Evolutionary conservation across 2,329 filamentous ascomycete genomes (phyloP), one percentile per base, ranked within the genome.

Genomic region (Eutypa lata): DNA sequence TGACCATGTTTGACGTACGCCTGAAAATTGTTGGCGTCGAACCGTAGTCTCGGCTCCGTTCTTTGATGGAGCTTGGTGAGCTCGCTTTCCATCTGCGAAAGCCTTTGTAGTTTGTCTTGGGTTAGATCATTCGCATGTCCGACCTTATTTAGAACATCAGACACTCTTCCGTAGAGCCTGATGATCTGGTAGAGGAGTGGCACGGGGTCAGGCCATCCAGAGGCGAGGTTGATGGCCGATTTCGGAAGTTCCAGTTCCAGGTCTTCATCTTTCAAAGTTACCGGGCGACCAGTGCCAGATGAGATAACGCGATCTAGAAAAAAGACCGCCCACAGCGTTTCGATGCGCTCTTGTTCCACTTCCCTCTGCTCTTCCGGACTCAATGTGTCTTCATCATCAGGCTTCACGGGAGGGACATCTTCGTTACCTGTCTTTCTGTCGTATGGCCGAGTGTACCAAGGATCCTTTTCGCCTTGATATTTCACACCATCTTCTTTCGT

Each of bases 321-420:
- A 68, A 95, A 95, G 11, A 96, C 88, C 3, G 90, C 87, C 91
- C 91, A 96, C 60, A 96, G 91, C 0, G 91, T 93, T 62, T 96
- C 90, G 43, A 91, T 86, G 16, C 90, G 83, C 65, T 95, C 91
- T 57, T 91, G 84, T 61, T 95, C 90, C 3, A 89, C 81, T 62
- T 82, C 87, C 57, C 74, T 79, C 68, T 81, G 83, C 63, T 86
- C 84, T 49, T 72, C 68, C 1, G 70, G 75, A 53, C 68, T 80
- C 55, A 71, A 65, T 0, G 67, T 61, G 19, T 78, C 72, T 35
- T 74, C 64, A 3, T 75, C 73, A 44, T 75, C 72, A 57, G 73
- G 64, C 48, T 74, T 73, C 31, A 61, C 65, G 24, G 70, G 66
- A 38, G 56, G 53, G 7, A 43, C 26, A 47, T 62, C 61, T 1